Percentiles rank a stretch among this genome's conserved stretches.
These are phyloP conservation scores for Carallia brachiata DNA, from an alignment of 345 rosid genomes.

Conservation along the genomic window DNA sequence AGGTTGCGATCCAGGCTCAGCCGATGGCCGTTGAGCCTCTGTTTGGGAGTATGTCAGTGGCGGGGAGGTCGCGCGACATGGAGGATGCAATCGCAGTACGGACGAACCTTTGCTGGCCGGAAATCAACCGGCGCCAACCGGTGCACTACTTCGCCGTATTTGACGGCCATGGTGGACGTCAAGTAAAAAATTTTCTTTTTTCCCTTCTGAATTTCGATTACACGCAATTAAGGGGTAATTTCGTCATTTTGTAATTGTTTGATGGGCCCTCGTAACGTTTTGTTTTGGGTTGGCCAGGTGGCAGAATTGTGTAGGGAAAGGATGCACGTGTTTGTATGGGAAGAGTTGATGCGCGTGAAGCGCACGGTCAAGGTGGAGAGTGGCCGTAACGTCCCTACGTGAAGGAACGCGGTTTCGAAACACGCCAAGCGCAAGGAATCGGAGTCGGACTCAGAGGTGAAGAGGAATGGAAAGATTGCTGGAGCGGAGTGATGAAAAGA, in stretches of 20 bases:
- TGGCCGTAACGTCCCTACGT: neutral
- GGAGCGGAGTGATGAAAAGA: conserved; percentile 42
- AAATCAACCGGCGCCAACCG: conserved; percentile 38
- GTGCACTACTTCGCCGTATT: conserved; percentile 77
- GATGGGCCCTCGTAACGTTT: neutral
- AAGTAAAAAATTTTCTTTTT: conserved; percentile 21
- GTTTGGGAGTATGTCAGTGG: conserved; percentile 51
- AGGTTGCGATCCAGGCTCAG: neutral
- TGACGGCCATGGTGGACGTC: conserved; percentile 86
- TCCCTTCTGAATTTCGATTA: neutral
- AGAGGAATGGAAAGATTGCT: conserved; percentile 14
- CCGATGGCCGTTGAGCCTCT: conserved; percentile 30
- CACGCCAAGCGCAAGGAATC: neutral
- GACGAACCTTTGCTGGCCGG: conserved; percentile 48
- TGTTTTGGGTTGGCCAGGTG: conserved; percentile 34
- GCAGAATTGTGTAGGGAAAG: conserved; percentile 43
- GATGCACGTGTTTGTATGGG: conserved; percentile 49
- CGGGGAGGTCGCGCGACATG: conserved; percentile 63
- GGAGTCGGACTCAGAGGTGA: conserved; percentile 4
- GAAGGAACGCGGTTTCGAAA: neutral
- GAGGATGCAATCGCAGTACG: conserved; percentile 50
- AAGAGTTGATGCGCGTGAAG: conserved; percentile 40
- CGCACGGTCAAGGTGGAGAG: neutral
- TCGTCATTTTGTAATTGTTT: conserved; percentile 13
- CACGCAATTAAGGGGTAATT: conserved; percentile 15